A percentile compares a stretch with the other conserved stretches of the same genome.
Conservation (phyloP, 805 yeast species). For the Lipomyces orientalis region DNA sequence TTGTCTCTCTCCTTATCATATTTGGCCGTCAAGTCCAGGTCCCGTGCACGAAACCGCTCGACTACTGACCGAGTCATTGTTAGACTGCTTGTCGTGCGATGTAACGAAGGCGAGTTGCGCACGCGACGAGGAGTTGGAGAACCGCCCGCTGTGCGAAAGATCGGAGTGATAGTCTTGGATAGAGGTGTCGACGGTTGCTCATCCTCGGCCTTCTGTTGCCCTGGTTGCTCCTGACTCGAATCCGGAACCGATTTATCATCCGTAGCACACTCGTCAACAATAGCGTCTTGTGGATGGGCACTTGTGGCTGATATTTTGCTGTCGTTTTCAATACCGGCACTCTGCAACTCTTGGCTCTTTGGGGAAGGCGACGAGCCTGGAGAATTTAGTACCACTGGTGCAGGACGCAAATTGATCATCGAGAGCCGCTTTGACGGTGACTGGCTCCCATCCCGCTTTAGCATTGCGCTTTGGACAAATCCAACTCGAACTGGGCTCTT, state of each 20-base stretch:
- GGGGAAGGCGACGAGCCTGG: constrained; percentile 1
- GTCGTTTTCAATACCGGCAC: not conserved
- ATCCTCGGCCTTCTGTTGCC: not conserved
- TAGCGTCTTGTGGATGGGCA: not conserved
- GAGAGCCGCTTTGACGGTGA: constrained; percentile 27
- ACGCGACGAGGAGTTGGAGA: not conserved
- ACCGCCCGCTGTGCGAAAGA: not conserved
- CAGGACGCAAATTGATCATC: constrained; percentile 30
- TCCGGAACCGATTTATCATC: constrained; percentile 6
- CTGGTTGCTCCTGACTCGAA: not conserved
- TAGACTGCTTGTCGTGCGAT: constrained; percentile 20
- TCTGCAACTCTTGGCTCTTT: not conserved
- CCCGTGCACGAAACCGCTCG: constrained; percentile 20
- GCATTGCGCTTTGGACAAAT: constrained; percentile 34
- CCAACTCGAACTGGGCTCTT: constrained; percentile 28
- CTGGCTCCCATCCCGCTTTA: constrained; percentile 19
- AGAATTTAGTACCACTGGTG: constrained; percentile 24
- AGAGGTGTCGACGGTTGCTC: not conserved
- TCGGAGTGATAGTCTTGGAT: not conserved
- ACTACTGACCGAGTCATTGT: constrained; percentile 17
- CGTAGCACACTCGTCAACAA: not conserved
- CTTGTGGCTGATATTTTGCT: not conserved
- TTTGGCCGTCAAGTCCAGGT: constrained; percentile 17
- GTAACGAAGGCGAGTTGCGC: constrained; percentile 8
- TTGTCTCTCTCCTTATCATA: constrained; percentile 16